Base-by-base conservation (phyloP, 2,329 filamentous ascomycete species). In the Alternaria sp. region DNA sequence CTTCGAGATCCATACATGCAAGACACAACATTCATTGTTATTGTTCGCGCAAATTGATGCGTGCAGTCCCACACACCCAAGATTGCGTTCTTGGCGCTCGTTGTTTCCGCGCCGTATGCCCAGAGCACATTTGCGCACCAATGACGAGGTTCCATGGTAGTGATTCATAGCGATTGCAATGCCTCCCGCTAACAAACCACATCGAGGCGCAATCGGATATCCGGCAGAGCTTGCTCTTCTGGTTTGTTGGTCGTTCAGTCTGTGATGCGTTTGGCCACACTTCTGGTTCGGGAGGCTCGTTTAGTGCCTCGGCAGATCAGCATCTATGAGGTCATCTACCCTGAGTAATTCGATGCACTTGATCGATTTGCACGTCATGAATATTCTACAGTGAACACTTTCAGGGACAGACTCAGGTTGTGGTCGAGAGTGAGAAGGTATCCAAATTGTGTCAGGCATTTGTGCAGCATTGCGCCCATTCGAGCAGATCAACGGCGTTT, bases 171-270 rank as follows among this genome's bases (percentile, higher is more conserved):
- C 57, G 51, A 56, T 51, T 60, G 30, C 25, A 44, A 26, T 46
- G 44, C 30, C 25, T 50, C 36, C 30, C 8, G 15, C 25, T 36
- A 56, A 3, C 44, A 15, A 61, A 46, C 17, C 7, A 13, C 36
- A 65, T 51, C 28, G 59, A 57, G 64, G 57, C 54, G 61, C 58
- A 59, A 57, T 65, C 66, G 61, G 54, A 36, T 63, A 67, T 25
- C 17, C 64, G 56, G 61, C 54, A 26, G 17, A 55, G 55, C 44
- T 25, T 53, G 30, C 32, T 25, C 12, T 44, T 21, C 30, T 62
- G 50, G 49, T 59, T 55, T 53, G 60, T 62, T 40, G 59, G 46
- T 55, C 55, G 6, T 23, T 30, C 40, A 26, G 32, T 49, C 57
- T 26, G 55, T 52, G 57, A 62, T 57, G 50, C 36, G 15, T 56